Evolutionary conservation across 2,329 filamentous ascomycete genomes (phyloP), one percentile per base, ranked within the genome.

Genomic region (Aspergillus luchuensis): DNA sequence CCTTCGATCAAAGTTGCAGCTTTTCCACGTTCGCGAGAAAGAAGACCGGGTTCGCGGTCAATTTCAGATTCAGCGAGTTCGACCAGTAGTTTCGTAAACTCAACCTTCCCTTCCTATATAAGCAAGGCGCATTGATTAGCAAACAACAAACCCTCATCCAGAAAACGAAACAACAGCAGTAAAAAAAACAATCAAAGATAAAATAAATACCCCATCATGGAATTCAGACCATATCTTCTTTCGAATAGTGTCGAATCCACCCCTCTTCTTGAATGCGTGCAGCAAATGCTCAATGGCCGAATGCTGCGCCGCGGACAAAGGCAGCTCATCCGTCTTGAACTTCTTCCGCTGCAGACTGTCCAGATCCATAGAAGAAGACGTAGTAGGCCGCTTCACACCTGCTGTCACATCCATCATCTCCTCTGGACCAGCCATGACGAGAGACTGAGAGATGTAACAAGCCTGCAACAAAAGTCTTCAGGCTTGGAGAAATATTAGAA

Each of bases 261-360:
- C 87, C 72, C 87, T 87, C 74, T 88, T 89, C 74, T 87, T 87
- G 72, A 88, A 87, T 0, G 84, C 84, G 69, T 87, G 82, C 17
- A 88, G 78, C 48, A 89, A 79, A 65, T 80, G 80, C 71, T 89
- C 86, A 58, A 89, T 87, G 23, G 82, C 81, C 6, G 81, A 78
- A 62, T 85, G 83, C 71, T 89, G 85, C 38, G 81, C 74, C 57
- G 84, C 80, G 23, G 83, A 82, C 33, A 89, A 77, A 3, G 87
- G 87, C 25, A 89, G 78, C 64, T 89, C 87, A 4, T 84, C 83
- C 25, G 84, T 77, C 71, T 86, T 86, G 69, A 86, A 82, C 70
- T 83, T 86, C 68, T 78, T 79, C 63, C 69, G 70, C 64, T 71
- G 74, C 39, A 76, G 55, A 39, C 63, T 71, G 38, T 78, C 72